These are phyloP conservation scores for Tulasnella sp. DNA, from an alignment of 768 basidiomycete species.

Conservation along the genomic window DNA sequence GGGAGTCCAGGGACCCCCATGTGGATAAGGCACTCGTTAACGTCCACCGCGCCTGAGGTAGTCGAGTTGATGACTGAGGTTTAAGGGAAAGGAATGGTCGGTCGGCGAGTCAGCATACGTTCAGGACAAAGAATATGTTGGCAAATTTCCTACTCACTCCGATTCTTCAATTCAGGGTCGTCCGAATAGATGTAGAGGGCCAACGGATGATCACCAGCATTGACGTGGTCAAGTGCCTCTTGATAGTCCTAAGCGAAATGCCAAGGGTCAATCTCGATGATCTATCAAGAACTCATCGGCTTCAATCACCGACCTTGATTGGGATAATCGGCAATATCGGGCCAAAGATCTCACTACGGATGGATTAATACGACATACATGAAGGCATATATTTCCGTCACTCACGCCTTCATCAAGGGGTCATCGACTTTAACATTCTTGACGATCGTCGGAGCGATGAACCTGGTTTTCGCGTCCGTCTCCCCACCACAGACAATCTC, in stretches of 20 bases:
- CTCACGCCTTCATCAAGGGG: conserved; percentile 66
- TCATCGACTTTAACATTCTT: conserved; percentile 33
- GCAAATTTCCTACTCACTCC: conserved; percentile 40
- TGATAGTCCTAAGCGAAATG: conserved; percentile 35
- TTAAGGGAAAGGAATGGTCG: too few relatives aligned
- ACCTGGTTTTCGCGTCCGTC: background rate
- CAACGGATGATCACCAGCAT: conserved; percentile 56
- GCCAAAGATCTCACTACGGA: background rate
- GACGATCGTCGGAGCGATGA: conserved; percentile 14
- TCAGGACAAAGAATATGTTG: background rate
- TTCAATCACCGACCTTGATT: background rate
- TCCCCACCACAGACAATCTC: background rate
- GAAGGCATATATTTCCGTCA: too few relatives aligned
- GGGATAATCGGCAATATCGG: background rate
- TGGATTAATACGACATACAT: too few relatives aligned
- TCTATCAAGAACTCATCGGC: background rate
- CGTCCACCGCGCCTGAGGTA: conserved; percentile 54
- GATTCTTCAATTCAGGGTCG: conserved; percentile 46
- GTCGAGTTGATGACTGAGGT: conserved; percentile 65
- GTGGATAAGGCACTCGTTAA: conserved; percentile 63
- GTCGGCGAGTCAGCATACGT: background rate
- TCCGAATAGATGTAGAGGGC: conserved; percentile 68
- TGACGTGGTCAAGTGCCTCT: conserved; percentile 60
- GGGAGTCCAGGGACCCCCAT: conserved; percentile 49
- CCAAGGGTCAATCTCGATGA: background rate